Evolutionary conservation across 495 filamentous ascomycete species (phyloP).

Genomic region (Immersiella caudata): DNA sequence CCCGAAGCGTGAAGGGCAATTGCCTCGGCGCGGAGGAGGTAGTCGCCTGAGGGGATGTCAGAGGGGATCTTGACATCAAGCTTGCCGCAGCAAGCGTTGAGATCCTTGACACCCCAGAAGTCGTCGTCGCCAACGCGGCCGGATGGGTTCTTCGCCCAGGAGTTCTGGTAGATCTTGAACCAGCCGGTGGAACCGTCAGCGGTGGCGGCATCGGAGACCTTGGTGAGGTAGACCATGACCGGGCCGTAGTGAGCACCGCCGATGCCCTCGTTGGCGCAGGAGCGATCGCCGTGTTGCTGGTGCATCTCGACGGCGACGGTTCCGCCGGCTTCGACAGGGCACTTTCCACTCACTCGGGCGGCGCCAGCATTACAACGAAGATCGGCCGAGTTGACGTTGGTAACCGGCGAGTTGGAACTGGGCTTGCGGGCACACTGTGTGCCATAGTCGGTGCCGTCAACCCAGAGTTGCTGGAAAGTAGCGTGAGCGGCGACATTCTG

Average conservation of each 20-base stretch:
- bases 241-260: constrained; percentile 53
- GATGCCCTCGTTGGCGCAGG: constrained; percentile 50
- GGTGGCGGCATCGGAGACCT: constrained; percentile 52
- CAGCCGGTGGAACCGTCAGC: constrained; percentile 50
- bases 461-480: constrained; percentile 56
- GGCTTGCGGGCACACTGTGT: constrained; percentile 45
- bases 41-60: constrained; percentile 53
- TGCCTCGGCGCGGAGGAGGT: constrained; percentile 56
- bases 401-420: constrained; percentile 51
- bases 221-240: constrained; percentile 57
- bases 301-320: constrained; percentile 59
- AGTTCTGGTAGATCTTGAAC: constrained; percentile 58
- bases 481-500: constrained; percentile 49
- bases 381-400: constrained; percentile 41
- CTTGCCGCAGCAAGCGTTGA: constrained; percentile 57
- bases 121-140: constrained; percentile 46
- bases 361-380: constrained; percentile 48
- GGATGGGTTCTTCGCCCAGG: constrained; percentile 44
- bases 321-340: constrained; percentile 49
- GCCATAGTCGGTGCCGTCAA: constrained; percentile 51
- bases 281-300: constrained; percentile 49
- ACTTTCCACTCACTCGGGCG: constrained; percentile 41
- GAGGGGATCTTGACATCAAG: constrained; percentile 52
- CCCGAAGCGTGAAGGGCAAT: constrained; percentile 55
- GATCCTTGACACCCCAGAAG: constrained; percentile 54